phyloP scores from a whole-genome alignment of 78 protist species.

The Mastigamoeba balamuthi region DNA sequence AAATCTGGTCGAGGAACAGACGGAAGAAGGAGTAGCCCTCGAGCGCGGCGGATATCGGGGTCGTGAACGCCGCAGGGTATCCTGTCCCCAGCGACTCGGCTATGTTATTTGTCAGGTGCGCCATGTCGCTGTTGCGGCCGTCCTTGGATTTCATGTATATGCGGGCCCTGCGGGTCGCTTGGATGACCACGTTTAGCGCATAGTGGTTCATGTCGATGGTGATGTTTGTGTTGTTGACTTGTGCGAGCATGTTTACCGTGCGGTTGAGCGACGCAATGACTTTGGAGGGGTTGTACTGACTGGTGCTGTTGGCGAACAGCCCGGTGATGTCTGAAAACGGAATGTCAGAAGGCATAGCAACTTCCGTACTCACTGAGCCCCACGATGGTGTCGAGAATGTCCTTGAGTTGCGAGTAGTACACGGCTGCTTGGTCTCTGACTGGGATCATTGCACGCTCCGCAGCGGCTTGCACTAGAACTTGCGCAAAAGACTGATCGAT shows the following conservation, averaged over 20 bases:
- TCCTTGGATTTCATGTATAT: slow-evolving; percentile 17
- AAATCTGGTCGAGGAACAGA: slow-evolving; percentile 36
- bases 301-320: background rate
- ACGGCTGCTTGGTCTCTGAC: too few relatives aligned
- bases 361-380: background rate
- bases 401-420: background rate
- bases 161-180: slow-evolving; percentile 16
- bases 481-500: slow-evolving; percentile 28
- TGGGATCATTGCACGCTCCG: slow-evolving; percentile 12
- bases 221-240: background rate
- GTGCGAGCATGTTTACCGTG: too few relatives aligned
- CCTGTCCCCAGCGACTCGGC: slow-evolving; percentile 3
- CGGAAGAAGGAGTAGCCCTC: slow-evolving; percentile 15
- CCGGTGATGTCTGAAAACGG: too few relatives aligned
- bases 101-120: slow-evolving; percentile 30
- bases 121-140: slow-evolving; percentile 19
- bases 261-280: too few relatives aligned
- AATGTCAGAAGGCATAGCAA: background rate
- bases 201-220: too few relatives aligned
- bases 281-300: too few relatives aligned
- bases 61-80: slow-evolving; percentile 12
- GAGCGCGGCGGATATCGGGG: slow-evolving; percentile 37
- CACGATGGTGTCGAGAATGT: background rate
- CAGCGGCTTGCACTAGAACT: background rate
- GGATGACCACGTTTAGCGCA: slow-evolving; percentile 25